phyloP scores from a whole-genome alignment of 495 filamentous ascomycete species.

The Xylaria flabelliformis region DNA sequence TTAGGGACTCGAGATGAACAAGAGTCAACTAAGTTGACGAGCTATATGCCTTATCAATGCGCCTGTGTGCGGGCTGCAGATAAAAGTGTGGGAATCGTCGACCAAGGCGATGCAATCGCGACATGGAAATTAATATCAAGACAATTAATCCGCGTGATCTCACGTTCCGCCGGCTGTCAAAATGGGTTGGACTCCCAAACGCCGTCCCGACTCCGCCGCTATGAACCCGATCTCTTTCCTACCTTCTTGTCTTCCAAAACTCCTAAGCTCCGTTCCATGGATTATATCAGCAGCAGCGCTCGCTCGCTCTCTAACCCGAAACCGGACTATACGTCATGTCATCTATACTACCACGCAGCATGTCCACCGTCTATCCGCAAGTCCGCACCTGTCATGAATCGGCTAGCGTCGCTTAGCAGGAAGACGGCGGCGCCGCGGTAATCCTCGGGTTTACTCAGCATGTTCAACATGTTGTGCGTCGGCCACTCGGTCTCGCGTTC shows the following conservation, averaged over 20 bases:
- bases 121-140: neutral
- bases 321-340: neutral
- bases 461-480: conserved; percentile 85
- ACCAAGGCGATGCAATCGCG: neutral
- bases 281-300: neutral
- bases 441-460: conserved; percentile 79
- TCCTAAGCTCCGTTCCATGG: neutral
- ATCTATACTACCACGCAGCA: conserved; percentile 68
- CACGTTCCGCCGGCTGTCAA: neutral
- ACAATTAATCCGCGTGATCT: neutral
- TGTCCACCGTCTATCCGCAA: conserved; percentile 84
- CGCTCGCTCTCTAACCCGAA: neutral
- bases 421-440: conserved; percentile 85
- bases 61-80: neutral
- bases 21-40: neutral
- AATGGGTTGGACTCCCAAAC: neutral
- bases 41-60: neutral
- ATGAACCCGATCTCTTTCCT: conserved; percentile 4
- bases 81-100: neutral
- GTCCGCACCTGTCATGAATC: conserved; percentile 85
- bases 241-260: neutral
- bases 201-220: conserved; percentile 17
- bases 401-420: conserved; percentile 83
- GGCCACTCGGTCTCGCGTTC: conserved; percentile 81
- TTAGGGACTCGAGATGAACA: neutral